Evolutionary conservation across 2,329 filamentous ascomycete species (phyloP).

Genomic region (Pseudogymnoascus destructans): DNA sequence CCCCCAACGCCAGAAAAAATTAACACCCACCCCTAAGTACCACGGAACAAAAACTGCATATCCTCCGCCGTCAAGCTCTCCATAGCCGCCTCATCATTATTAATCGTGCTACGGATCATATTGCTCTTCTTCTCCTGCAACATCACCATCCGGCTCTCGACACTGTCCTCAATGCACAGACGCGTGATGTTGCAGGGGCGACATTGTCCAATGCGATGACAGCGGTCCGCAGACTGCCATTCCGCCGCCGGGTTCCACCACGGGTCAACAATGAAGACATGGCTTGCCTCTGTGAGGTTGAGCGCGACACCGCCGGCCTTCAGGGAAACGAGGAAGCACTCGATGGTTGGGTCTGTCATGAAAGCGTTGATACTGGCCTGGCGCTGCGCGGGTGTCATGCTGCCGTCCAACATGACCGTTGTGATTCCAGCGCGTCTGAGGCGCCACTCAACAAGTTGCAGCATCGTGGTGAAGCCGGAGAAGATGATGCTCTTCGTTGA

Average conservation of each 20-base stretch:
- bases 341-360: slow-evolving; percentile 87
- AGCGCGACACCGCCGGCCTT: slow-evolving; percentile 93
- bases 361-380: slow-evolving; percentile 92
- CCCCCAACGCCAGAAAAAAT: neutral
- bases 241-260: slow-evolving; percentile 99
- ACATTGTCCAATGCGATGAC: slow-evolving; percentile 89
- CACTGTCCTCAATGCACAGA: slow-evolving; percentile 90
- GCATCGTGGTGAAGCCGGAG: slow-evolving; percentile 93
- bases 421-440: slow-evolving; percentile 93
- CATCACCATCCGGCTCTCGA: slow-evolving; percentile 89
- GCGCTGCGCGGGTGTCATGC: slow-evolving; percentile 87
- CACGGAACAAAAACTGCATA: slow-evolving; percentile 92
- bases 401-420: slow-evolving; percentile 95
- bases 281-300: slow-evolving; percentile 86
- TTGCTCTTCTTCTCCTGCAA: slow-evolving; percentile 98
- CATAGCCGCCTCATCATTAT: slow-evolving; percentile 81
- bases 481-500: slow-evolving; percentile 97
- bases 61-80: slow-evolving; percentile 83
- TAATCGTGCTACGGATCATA: slow-evolving; percentile 96
- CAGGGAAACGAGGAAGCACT: slow-evolving; percentile 90
- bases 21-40: slow-evolving; percentile 32
- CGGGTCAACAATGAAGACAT: slow-evolving; percentile 93
- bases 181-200: slow-evolving; percentile 89
- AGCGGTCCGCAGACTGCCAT: slow-evolving; percentile 92
- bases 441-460: slow-evolving; percentile 94